Conservation (phyloP, 139 green algal genomes). For the Chlamydomonas incerta region DNA sequence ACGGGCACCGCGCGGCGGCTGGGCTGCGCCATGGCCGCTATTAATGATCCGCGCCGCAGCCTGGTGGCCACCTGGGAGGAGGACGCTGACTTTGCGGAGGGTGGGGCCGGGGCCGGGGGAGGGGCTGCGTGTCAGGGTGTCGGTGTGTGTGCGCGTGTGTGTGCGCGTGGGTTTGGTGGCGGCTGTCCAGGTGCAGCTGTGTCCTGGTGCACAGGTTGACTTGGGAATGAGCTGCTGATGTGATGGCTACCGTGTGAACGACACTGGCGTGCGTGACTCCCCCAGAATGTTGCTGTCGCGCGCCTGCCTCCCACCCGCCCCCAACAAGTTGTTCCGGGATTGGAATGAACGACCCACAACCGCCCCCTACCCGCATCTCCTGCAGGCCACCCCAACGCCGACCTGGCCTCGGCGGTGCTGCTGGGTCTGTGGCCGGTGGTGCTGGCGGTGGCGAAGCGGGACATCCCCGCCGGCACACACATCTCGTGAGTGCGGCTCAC, state of each 20-base stretch:
- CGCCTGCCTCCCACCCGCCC: too few species aligned
- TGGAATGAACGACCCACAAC: too few species aligned
- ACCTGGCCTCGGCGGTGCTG: background rate
- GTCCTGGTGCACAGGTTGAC: too few species aligned
- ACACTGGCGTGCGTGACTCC: too few species aligned
- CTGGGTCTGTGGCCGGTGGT: background rate
- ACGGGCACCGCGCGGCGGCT: constrained; percentile 9
- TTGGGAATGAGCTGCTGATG: too few species aligned
- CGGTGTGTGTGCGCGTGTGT: too few species aligned
- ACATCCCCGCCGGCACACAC: background rate
- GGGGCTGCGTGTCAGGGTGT: background rate
- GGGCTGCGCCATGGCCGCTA: background rate
- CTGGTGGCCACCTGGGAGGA: background rate
- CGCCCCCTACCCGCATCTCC: background rate
- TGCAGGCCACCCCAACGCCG: constrained; percentile 11
- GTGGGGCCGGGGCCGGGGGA: too few species aligned
- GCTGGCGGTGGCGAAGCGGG: background rate
- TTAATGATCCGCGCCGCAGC: constrained; percentile 23
- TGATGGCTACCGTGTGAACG: too few species aligned
- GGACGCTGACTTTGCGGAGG: constrained; percentile 13
- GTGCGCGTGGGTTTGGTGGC: too few species aligned
- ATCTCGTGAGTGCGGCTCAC: background rate
- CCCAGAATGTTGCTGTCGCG: too few species aligned
- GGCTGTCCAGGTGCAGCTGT: too few species aligned
- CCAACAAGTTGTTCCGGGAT: too few species aligned